Conservation (phyloP, 441 rosid species). For the Heliophila coronopifolia region DNA sequence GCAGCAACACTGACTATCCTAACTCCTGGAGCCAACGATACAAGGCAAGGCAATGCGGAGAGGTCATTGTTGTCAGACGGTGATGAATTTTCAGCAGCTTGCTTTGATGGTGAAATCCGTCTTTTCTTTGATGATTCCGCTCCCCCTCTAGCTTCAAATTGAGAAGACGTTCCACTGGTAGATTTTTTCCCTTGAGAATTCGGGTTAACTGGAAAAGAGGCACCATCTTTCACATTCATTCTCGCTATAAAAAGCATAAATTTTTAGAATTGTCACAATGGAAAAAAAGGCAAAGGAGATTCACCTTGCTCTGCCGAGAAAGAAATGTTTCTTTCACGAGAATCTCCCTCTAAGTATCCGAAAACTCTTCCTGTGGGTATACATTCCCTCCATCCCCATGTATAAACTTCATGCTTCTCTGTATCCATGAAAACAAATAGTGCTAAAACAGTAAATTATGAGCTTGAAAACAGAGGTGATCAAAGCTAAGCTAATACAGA, state of each 20-base stretch:
- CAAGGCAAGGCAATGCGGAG: constrained; percentile 84
- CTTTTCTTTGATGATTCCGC: constrained; percentile 70
- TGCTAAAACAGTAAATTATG: not conserved
- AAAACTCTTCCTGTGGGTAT: constrained; percentile 80
- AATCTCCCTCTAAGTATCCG: constrained; percentile 50
- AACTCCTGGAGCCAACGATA: constrained; percentile 77
- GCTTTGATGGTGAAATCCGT: constrained; percentile 57
- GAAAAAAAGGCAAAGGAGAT: constrained; percentile 11
- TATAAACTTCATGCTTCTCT: constrained; percentile 73
- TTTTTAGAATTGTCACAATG: not conserved
- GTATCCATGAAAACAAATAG: constrained; percentile 12
- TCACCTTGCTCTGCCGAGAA: constrained; percentile 67
- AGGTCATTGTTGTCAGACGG: constrained; percentile 53
- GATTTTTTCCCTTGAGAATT: constrained; percentile 54
- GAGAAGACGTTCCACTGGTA: constrained; percentile 41
- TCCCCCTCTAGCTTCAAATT: constrained; percentile 42
- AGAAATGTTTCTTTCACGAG: constrained; percentile 43
- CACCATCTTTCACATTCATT: constrained; percentile 12
- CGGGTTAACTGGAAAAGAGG: constrained; percentile 45
- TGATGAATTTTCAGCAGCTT: constrained; percentile 68
- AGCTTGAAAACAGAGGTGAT: not conserved
- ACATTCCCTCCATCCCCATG: constrained; percentile 99
- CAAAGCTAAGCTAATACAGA: not conserved
- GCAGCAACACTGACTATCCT: constrained; percentile 75
- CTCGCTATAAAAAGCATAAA: not conserved